A percentile compares a stretch with the other conserved stretches of the same genome.
These are phyloP conservation scores for Paxillus rubicundulus DNA, from an alignment of 768 basidiomycete genomes.

Conservation along the genomic window DNA sequence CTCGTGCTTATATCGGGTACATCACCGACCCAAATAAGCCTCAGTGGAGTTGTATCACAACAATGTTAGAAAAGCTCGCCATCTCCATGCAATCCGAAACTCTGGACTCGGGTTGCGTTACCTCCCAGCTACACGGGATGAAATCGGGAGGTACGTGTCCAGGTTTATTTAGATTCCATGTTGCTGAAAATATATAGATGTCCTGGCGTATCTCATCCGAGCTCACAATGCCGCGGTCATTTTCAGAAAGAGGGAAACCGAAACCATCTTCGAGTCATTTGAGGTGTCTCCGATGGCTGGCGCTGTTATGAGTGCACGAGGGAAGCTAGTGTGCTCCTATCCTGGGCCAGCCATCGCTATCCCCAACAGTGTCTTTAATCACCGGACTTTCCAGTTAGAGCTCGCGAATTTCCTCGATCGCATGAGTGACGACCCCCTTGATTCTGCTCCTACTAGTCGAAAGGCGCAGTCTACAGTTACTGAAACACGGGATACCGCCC, in stretches of 20 bases:
- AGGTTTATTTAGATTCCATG: neutral
- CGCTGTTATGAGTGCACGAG: constrained; percentile 31
- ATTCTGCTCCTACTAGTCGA: constrained; percentile 31
- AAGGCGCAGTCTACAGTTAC: constrained; percentile 37
- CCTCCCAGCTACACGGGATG: constrained; percentile 1
- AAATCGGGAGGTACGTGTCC: neutral
- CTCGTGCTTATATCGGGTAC: neutral
- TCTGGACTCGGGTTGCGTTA: neutral
- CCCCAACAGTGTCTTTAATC: constrained; percentile 25
- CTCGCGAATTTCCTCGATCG: constrained; percentile 39
- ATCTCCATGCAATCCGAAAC: neutral
- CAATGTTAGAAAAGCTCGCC: constrained; percentile 5
- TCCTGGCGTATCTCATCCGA: constrained; percentile 36
- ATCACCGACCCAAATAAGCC: neutral
- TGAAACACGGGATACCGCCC: constrained; percentile 40
- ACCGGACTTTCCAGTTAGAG: constrained; percentile 31
- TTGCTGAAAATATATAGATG: constrained; percentile 25
- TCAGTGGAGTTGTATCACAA: constrained; percentile 3
- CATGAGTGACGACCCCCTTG: constrained; percentile 33
- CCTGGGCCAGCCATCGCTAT: constrained; percentile 39
- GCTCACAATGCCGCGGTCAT: constrained; percentile 44
- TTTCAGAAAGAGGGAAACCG: constrained; percentile 22
- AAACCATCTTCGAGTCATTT: constrained; percentile 39
- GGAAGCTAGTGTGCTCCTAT: constrained; percentile 40
- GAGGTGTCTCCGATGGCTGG: constrained; percentile 35